A percentile compares a stretch with the other conserved stretches of the same genome.
Evolutionary conservation across 129 eudicot species (phyloP).

Genomic region (Pseudognaphalium luteoalbum): DNA sequence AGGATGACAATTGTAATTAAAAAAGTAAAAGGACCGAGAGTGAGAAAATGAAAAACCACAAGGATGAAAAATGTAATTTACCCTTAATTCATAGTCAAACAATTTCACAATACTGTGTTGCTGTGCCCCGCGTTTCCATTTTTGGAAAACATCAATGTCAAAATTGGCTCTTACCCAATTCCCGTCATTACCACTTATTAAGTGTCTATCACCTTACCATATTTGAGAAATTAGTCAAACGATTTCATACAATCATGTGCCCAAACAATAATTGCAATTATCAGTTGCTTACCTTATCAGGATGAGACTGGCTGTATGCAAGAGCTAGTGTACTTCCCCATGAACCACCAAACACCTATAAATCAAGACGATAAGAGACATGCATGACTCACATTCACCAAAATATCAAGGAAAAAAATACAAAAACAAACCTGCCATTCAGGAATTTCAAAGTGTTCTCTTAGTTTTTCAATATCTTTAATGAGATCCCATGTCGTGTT

Average conservation of each 20-base stretch:
- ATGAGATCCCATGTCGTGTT: slow-evolving; percentile 96
- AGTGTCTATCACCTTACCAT: not conserved
- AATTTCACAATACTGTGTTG: not conserved
- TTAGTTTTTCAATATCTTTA: slow-evolving; percentile 77
- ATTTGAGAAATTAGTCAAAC: not conserved
- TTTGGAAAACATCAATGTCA: not conserved
- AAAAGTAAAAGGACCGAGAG: too few species aligned
- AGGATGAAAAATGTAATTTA: too few species aligned
- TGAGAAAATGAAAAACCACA: too few species aligned
- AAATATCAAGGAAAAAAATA: slow-evolving; percentile 4
- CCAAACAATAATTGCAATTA: not conserved
- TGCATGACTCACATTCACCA: slow-evolving; percentile 4
- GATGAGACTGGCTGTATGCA: slow-evolving; percentile 93
- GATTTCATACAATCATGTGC: not conserved
- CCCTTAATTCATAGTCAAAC: not conserved
- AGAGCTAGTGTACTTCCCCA: slow-evolving; percentile 99
- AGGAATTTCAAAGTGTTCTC: slow-evolving; percentile 81
- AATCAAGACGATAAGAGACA: slow-evolving; percentile 26
- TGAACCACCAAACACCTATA: slow-evolving; percentile 98
- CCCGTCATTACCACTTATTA: not conserved
- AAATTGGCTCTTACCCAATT: not conserved
- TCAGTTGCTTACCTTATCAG: slow-evolving; percentile 65
- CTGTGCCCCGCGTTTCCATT: not conserved
- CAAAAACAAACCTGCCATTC: slow-evolving; percentile 84
- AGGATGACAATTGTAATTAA: too few species aligned